Evolutionary conservation across 208 protist species (phyloP).

Genomic region (Crithidia brevicula): DNA sequence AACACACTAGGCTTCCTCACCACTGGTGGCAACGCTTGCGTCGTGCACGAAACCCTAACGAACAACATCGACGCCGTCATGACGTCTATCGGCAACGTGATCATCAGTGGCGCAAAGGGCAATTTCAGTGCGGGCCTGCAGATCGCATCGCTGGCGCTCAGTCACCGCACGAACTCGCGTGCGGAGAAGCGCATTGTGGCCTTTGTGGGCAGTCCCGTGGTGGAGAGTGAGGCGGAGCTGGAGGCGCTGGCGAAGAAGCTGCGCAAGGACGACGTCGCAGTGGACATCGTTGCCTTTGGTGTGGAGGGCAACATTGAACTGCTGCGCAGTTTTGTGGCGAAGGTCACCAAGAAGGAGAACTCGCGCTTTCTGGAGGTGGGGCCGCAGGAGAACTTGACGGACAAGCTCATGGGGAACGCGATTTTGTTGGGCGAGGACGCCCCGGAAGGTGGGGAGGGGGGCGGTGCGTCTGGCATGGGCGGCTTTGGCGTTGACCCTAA

Average conservation of each 20-base stretch:
- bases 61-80: conserved; percentile 95
- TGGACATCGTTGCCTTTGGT: conserved; percentile 98
- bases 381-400: conserved; percentile 85
- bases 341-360: conserved; percentile 86
- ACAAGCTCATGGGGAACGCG: conserved; percentile 91
- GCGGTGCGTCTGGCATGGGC: conserved; percentile 25
- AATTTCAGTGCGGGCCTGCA: conserved; percentile 93
- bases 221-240: conserved; percentile 88
- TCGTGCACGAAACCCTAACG: conserved; percentile 95
- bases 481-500: conserved; percentile 92
- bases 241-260: conserved; percentile 95
- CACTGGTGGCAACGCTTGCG: conserved; percentile 89
- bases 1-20: conserved; percentile 97
- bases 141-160: conserved; percentile 96
- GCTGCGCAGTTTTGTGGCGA: conserved; percentile 91
- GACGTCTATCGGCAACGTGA: conserved; percentile 85
- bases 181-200: conserved; percentile 97
- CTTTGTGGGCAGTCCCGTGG: conserved; percentile 97
- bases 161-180: conserved; percentile 95
- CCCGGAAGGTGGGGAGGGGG: conserved; percentile 22
- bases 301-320: conserved; percentile 90
- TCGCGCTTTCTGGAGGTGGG: conserved; percentile 89
- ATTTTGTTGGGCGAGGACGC: conserved; percentile 80
- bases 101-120: conserved; percentile 83
- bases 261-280: conserved; percentile 97